Conservation (phyloP, 257 asterid genomes). For the Catharanthus roseus region DNA sequence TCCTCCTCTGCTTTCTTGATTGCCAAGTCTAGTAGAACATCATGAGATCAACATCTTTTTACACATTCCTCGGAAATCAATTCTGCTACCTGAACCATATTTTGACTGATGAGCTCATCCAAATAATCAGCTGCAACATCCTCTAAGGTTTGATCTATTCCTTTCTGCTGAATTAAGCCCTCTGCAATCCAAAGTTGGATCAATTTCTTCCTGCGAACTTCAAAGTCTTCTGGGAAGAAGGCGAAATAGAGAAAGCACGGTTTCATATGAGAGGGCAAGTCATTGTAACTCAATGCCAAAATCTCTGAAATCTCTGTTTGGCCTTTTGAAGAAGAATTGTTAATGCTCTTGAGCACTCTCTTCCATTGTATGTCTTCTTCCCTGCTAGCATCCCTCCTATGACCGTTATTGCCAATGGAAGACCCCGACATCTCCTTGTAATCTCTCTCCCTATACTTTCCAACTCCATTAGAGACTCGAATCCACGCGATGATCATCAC, state of each 20-base stretch:
- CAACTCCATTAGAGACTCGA: background rate
- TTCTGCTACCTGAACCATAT: conserved; percentile 12
- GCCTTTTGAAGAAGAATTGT: background rate
- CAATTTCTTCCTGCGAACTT: conserved; percentile 13
- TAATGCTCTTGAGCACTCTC: conserved; percentile 10
- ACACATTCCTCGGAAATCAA: background rate
- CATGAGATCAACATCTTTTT: conserved; percentile 21
- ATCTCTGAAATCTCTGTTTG: background rate
- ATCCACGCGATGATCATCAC: background rate
- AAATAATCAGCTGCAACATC: conserved; percentile 10
- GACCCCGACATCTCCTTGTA: background rate
- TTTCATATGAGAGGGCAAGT: conserved; percentile 18
- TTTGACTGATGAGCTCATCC: conserved; percentile 12
- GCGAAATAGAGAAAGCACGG: conserved; percentile 25
- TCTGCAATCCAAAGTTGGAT: conserved; percentile 24
- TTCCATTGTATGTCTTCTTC: conserved; percentile 8
- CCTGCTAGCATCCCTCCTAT: conserved; percentile 19
- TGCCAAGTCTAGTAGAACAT: conserved; percentile 15
- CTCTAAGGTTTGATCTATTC: conserved; percentile 6
- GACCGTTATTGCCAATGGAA: conserved; percentile 20
- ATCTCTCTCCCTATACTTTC: background rate
- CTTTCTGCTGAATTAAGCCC: conserved; percentile 19
- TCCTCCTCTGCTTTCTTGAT: background rate
- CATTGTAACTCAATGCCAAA: conserved; percentile 19
- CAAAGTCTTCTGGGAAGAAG: conserved; percentile 19